Evolutionary conservation across 1,284 basidiomycete genomes (phyloP), one percentile per base, ranked within the genome.

Genomic region (Heimioporus retisporus): DNA sequence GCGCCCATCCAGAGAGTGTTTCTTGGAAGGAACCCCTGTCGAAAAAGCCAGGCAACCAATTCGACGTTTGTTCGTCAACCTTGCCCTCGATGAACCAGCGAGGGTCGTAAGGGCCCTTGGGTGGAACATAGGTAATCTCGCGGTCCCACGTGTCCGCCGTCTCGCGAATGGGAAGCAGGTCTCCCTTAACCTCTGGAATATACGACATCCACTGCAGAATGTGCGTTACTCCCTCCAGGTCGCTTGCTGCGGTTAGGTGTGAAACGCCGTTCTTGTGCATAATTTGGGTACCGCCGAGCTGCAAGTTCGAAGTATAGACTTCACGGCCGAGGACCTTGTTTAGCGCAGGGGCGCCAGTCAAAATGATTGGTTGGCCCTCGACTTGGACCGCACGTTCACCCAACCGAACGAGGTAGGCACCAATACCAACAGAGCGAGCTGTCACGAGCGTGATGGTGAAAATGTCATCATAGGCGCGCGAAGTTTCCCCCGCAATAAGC

Each of bases 251-350:
- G 5, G 95, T 97, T 61, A 99, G 84, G 80, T 99, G 98, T 19
- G 97, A 98, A 63, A 99, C 96, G 83, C 98, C 98, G 79, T 99
- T 99, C 89, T 97, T 97, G 90, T 96, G 94, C 96, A 99, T 98
- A 85, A 99, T 99, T 77, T 97, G 95, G 48, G 98, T 99, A 67
- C 98, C 98, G 77, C 98, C 98, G 68, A 99, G 94, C 83, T 99
- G 98, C 75, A 99, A 82, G 83, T 99, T 99, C 66, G 96, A 98
- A 16, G 98, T 99, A 82, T 99, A 99, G 53, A 99, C 98, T 81
- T 99, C 98, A 65, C 98, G 95, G 70, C 98, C 98, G 60, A 99
- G 91, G 6, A 99, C 97, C 85, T 99, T 99, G 89, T 99, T 99
- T 75, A 99, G 90, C 8, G 98, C 98, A 44, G 92, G 90, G 55